Conservation (phyloP, 352 stramenopile species). For the Globisporangium solare region DNA sequence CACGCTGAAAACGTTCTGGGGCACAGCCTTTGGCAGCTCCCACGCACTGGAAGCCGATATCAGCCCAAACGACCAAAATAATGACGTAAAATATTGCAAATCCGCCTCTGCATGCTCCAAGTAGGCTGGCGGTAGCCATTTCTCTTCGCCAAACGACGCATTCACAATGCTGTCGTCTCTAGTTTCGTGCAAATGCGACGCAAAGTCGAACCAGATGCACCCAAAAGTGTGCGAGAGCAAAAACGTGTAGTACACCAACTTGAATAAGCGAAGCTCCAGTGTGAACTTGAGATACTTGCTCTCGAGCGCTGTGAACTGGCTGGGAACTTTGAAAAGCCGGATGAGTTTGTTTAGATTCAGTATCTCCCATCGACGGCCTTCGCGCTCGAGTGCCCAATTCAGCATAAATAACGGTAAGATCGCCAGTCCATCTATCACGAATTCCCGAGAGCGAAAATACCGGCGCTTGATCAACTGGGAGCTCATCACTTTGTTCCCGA, state of each 20-base stretch:
- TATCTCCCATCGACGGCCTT: slow-evolving; percentile 22
- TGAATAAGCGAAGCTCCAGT: slow-evolving; percentile 57
- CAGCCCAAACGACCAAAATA: slow-evolving; percentile 71
- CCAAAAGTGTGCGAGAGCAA: slow-evolving; percentile 51
- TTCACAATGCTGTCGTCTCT: neutral
- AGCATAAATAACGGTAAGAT: slow-evolving; percentile 46
- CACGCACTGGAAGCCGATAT: slow-evolving; percentile 54
- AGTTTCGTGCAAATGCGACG: slow-evolving; percentile 17
- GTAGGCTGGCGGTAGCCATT: slow-evolving; percentile 29
- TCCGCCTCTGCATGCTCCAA: slow-evolving; percentile 22
- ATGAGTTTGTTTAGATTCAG: slow-evolving; percentile 69
- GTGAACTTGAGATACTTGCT: slow-evolving; percentile 64
- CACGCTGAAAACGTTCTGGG: slow-evolving; percentile 50
- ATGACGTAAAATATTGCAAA: slow-evolving; percentile 52
- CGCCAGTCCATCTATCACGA: slow-evolving; percentile 41
- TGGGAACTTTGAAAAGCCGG: slow-evolving; percentile 51
- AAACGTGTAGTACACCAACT: slow-evolving; percentile 75
- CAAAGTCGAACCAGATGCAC: slow-evolving; percentile 66
- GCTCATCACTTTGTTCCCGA: slow-evolving; percentile 71
- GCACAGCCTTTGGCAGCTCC: slow-evolving; percentile 42
- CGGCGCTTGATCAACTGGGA: slow-evolving; percentile 26
- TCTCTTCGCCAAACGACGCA: slow-evolving; percentile 13
- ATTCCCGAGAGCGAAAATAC: slow-evolving; percentile 44
- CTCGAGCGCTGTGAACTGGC: slow-evolving; percentile 43
- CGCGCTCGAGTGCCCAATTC: slow-evolving; percentile 24